These are phyloP conservation scores for Pythium coloratum DNA, from an alignment of 352 stramenopile genomes.

Conservation along the genomic window DNA sequence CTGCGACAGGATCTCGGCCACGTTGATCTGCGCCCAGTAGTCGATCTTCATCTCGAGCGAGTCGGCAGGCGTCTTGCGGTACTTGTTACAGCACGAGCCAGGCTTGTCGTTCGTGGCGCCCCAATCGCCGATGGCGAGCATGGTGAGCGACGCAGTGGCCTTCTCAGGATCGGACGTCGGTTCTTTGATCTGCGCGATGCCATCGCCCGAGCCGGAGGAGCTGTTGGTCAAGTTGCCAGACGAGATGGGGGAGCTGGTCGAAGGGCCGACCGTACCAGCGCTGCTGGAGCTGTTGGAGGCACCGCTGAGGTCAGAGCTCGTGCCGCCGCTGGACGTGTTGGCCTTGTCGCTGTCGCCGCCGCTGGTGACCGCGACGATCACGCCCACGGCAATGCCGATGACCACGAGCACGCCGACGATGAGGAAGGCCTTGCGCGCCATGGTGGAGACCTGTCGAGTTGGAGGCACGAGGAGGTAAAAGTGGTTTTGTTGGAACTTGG, in stretches of 20 bases:
- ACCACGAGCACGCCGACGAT: conserved; percentile 67
- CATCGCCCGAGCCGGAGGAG: conserved; percentile 31
- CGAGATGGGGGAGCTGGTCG: conserved; percentile 36
- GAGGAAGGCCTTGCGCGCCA: conserved; percentile 65
- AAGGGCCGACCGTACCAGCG: conserved; percentile 12
- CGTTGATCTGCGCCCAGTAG: conserved; percentile 85
- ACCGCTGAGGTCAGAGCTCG: background rate
- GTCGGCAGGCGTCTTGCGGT: conserved; percentile 75
- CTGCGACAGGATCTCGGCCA: conserved; percentile 75
- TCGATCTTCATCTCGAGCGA: conserved; percentile 87
- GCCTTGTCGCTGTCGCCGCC: conserved; percentile 35
- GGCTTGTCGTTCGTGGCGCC: conserved; percentile 85
- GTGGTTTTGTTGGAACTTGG: conserved; percentile 13
- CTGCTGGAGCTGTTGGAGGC: conserved; percentile 10
- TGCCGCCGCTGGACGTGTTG: conserved; percentile 11
- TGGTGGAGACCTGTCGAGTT: conserved; percentile 10
- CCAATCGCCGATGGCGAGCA: conserved; percentile 88
- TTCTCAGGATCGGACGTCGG: conserved; percentile 62
- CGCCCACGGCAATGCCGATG: conserved; percentile 58
- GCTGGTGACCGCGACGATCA: conserved; percentile 67
- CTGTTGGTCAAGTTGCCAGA: conserved; percentile 30
- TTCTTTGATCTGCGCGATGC: conserved; percentile 32
- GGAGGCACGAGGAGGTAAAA: conserved; percentile 19
- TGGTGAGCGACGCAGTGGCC: conserved; percentile 50
- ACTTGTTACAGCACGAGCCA: conserved; percentile 89